Evolutionary conservation across 495 filamentous ascomycete species (phyloP), one percentile per base, ranked within the genome.

Genomic region (Penicillium cataractarum): DNA sequence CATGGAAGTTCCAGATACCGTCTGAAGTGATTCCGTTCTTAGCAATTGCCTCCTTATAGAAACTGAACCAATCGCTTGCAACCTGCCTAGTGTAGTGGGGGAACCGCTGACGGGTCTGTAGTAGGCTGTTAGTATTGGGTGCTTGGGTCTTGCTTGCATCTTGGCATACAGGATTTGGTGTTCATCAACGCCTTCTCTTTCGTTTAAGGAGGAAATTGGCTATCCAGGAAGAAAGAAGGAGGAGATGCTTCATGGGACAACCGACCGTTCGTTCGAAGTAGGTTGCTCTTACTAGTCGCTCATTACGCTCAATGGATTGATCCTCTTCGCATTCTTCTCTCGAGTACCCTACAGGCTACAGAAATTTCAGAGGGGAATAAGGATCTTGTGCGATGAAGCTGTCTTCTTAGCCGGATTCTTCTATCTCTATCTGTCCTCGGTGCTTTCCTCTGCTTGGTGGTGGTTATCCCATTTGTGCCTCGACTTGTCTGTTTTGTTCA

Each of bases 221-320:
- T 46, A 46, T 46, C 21, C 42, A 46, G 22, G 46, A 15, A 15
- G 39, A 50, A 22, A 48, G 44, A 17, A 21, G 10, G 9, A 8
- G 46, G 46, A 27, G 22, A 50, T 50, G 21, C 46, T 50, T 50
- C 46, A 50, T 50, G 24, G 46, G n/a, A 50, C 46, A 50, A 22
- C 46, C 21, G 46, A 50, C 46, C 21, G 46, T 50, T 50, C 46
- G 46, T 50, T 50, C 46, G 22, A 50, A 50, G 46, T 22, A 50
- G 46, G 27, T 50, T 50, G 21, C 46, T 29, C 46, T 50, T 50
- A 21, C 46, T 50, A 50, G 46, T 50, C 46, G 46, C 46, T 50
- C 46, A 27, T 50, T 27, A 50, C 46, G 22, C 46, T 27, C 46
- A 50, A 50, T 50, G 19, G 22, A 50, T 50, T 27, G 24, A 51